Percentiles rank a stretch among this genome's conserved stretches.
Conservation (phyloP, 2,329 filamentous ascomycete species). For the Gnomoniopsis sp. region DNA sequence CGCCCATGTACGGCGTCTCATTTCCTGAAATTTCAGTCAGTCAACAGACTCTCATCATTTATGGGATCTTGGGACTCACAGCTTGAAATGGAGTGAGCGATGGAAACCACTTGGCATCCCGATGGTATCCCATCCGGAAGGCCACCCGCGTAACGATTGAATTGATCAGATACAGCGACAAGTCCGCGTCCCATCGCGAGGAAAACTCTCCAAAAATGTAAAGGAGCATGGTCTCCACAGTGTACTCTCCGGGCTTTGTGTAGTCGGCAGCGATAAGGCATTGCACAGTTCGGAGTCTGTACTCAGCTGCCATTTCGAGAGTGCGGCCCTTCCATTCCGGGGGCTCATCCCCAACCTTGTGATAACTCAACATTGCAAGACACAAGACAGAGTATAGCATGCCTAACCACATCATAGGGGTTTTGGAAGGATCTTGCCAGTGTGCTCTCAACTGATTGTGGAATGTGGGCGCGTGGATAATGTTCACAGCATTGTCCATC, state of each 20-base stretch:
- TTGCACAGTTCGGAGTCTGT: conserved; percentile 71
- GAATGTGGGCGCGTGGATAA: conserved; percentile 83
- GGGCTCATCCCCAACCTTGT: conserved; percentile 76
- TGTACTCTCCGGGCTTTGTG: conserved; percentile 69
- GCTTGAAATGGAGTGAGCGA: conserved; percentile 70
- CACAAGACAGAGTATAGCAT: conserved; percentile 74
- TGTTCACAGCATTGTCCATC: conserved; percentile 64
- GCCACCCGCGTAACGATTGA: conserved; percentile 55
- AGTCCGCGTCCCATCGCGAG: conserved; percentile 69
- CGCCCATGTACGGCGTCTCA: conserved; percentile 66
- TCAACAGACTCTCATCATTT: background rate
- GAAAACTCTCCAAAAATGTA: conserved; percentile 75
- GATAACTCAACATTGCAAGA: conserved; percentile 74
- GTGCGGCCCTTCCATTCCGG: conserved; percentile 70
- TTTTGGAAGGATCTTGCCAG: conserved; percentile 71
- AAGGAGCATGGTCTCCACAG: conserved; percentile 73
- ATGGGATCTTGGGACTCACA: conserved; percentile 36
- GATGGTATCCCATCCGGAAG: conserved; percentile 72
- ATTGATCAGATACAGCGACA: conserved; percentile 59
- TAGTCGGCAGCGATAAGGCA: conserved; percentile 75
- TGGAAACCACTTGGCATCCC: conserved; percentile 72
- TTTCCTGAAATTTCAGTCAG: conserved; percentile 49
- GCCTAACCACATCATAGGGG: conserved; percentile 74
- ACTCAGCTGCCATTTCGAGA: conserved; percentile 59
- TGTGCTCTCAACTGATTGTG: conserved; percentile 64